A percentile compares a stretch with the other conserved stretches of the same genome.
phyloP scores from a whole-genome alignment of 2,329 filamentous ascomycete genomes.

The Clonostachys solani region DNA sequence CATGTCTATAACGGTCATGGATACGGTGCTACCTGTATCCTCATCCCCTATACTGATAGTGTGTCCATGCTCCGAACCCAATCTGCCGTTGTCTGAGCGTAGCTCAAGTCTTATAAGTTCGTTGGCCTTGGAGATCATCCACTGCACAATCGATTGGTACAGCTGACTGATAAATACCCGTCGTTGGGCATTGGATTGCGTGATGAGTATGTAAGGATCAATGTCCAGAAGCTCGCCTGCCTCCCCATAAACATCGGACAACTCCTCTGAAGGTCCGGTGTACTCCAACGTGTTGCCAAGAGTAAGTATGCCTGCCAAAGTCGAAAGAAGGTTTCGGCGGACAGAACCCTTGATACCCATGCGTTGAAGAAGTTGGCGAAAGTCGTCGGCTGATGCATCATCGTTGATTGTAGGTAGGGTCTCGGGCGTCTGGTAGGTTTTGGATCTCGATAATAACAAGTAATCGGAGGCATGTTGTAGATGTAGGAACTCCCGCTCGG shows the following conservation, averaged over 20 bases:
- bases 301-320: slow-evolving; percentile 81
- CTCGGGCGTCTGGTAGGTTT: slow-evolving; percentile 78
- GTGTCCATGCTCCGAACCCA: slow-evolving; percentile 60
- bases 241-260: slow-evolving; percentile 87
- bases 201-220: slow-evolving; percentile 76
- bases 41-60: slow-evolving; percentile 65
- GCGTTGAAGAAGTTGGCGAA: slow-evolving; percentile 78
- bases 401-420: slow-evolving; percentile 94
- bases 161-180: slow-evolving; percentile 77
- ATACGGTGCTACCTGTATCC: slow-evolving; percentile 77
- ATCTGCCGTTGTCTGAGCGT: slow-evolving; percentile 57
- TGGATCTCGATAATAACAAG: slow-evolving; percentile 72
- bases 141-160: slow-evolving; percentile 93
- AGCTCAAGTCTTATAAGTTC: slow-evolving; percentile 76
- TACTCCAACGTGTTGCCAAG: slow-evolving; percentile 89
- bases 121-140: slow-evolving; percentile 88
- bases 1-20: slow-evolving; percentile 83
- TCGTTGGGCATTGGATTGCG: slow-evolving; percentile 76
- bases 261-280: slow-evolving; percentile 73
- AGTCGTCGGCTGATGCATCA: slow-evolving; percentile 88
- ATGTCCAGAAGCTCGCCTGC: slow-evolving; percentile 81
- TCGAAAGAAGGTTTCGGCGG: slow-evolving; percentile 79
- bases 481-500: slow-evolving; percentile 83
- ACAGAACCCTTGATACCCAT: slow-evolving; percentile 89
- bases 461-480: slow-evolving; percentile 77